Evolutionary conservation across 2,329 filamentous ascomycete species (phyloP), one percentile per base, ranked within the genome.

Genomic region (Fusarium lateritium): DNA sequence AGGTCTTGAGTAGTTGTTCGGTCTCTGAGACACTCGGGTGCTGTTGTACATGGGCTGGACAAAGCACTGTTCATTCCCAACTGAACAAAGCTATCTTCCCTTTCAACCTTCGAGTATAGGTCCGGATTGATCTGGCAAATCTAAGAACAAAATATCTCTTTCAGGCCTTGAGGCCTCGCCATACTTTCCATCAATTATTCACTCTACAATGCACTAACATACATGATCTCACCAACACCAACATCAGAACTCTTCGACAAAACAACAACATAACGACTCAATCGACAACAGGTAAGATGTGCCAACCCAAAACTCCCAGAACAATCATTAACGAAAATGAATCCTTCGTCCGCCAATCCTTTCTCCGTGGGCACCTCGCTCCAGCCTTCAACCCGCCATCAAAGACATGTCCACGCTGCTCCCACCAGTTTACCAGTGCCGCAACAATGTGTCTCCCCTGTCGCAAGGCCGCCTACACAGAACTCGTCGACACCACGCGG

Each of bases 351-450:
- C 47, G 38, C 7, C 61, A 69, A 28, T 38, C 21, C 15, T 58
- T 38, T 19, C 53, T 66, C 5, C 56, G 68, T 1, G 68, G 68
- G 7, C 40, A 63, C 19, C 40, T 71, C n/a, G 45, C 34, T 0
- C 68, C 67, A 1, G 50, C 53, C 36, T 60, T 69, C 28, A 33
- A 50, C 5, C 57, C 69, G 1, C 38, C 39, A 1, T 2, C 3
- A 0, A 70, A 56, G 21, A 51, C 22, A 6, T 73, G 71, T 5
- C 22, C 40, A 0, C 11, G 19, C 7, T 74, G 71, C 49, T 21
- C 15, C 1, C 44, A 43, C 0, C 3, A 5, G 2, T 65, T 64
- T 21, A 38, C 8, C 1, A 46, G 60, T n/a, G 10, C 24, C 11
- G 39, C 19, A 1, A 40, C 7, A 5, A 45, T 68, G 26, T 74